These are phyloP conservation scores for Pulveroboletus sp. DNA, from an alignment of 768 basidiomycete species.

Conservation along the genomic window DNA sequence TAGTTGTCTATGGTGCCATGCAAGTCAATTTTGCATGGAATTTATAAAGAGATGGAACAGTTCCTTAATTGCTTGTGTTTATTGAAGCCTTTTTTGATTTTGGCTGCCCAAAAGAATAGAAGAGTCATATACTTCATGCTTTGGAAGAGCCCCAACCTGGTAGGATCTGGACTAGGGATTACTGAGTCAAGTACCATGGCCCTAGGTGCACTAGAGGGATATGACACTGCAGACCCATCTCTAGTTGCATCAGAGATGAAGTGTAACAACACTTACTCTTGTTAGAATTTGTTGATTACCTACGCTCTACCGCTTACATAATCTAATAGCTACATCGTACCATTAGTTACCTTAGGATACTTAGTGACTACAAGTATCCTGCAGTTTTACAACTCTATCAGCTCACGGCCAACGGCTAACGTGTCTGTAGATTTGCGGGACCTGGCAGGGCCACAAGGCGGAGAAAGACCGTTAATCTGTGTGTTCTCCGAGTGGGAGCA, in stretches of 20 bases:
- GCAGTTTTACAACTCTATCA: too few species aligned
- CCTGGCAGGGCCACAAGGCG: too few species aligned
- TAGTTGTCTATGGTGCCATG: slow-evolving; percentile 1
- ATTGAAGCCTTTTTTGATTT: not conserved
- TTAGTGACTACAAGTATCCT: too few species aligned
- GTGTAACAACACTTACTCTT: not conserved
- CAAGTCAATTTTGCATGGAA: not conserved
- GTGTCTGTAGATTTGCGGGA: not conserved
- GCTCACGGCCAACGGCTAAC: not conserved
- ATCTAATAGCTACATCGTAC: too few species aligned
- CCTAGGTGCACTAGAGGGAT: not conserved
- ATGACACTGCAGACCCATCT: not conserved
- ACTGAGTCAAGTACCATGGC: not conserved
- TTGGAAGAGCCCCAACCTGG: not conserved
- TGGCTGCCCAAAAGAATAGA: slow-evolving; percentile 1
- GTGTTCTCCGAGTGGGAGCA: not conserved
- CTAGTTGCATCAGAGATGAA: not conserved
- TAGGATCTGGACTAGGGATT: slow-evolving; percentile 2
- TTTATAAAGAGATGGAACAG: not conserved
- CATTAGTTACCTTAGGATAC: too few species aligned
- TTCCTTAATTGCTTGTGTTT: slow-evolving; percentile 11
- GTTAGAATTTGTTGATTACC: too few species aligned
- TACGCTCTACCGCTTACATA: too few species aligned
- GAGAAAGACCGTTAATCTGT: too few species aligned
- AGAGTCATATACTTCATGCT: not conserved